Base-by-base conservation (phyloP, 2,329 filamentous ascomycete genomes). In the Dichotomopilus funicola region DNA sequence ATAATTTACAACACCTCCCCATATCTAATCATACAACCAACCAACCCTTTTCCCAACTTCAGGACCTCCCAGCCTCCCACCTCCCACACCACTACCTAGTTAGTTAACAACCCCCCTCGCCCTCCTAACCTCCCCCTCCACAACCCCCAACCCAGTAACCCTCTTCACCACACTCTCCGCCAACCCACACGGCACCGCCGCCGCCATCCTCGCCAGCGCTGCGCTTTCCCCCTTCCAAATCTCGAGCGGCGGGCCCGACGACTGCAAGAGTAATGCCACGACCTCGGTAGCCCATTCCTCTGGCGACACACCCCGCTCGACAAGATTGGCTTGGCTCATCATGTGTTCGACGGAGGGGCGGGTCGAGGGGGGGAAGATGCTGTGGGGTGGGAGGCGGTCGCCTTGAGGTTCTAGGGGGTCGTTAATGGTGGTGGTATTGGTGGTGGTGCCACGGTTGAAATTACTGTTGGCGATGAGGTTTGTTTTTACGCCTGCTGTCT, bases 401-500 rank as follows among this genome's bases (percentile, higher is more conserved):
- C 35, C 43, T 11, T 2, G 3, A 27, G 19, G 19, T 27, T 27
- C n/a, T n/a, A n/a, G 19, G 19, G 19, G 19, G 19, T 27, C 19
- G 19, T 27, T 27, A 27, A 27, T 27, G 19, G 19, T 27, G 19
- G 19, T 27, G 19, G 19, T 27, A 27, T 2, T 27, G 19, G 19
- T 27, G 19, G 19, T 27, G 19, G 19, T 27, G 19, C 19, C 19
- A 3, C 19, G 19, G 19, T 27, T 27, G 19, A 27, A 27, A 27
- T 27, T 44, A 31, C 19, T 59, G 47, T 64, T 65, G 12, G 37
- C 31, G 37, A 64, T 67, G 51, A 73, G 66, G 4, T 66, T 64
- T 12, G 68, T 70, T 31, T 59, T 56, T 12, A 72, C 66, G 1
- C 64, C 67, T 6, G 67, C 71, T 0, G 68, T 69, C 60, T 68